Evolutionary conservation across 2,329 filamentous ascomycete genomes (phyloP), one percentile per base, ranked within the genome.

Genomic region (Epichloe aotearoae): DNA sequence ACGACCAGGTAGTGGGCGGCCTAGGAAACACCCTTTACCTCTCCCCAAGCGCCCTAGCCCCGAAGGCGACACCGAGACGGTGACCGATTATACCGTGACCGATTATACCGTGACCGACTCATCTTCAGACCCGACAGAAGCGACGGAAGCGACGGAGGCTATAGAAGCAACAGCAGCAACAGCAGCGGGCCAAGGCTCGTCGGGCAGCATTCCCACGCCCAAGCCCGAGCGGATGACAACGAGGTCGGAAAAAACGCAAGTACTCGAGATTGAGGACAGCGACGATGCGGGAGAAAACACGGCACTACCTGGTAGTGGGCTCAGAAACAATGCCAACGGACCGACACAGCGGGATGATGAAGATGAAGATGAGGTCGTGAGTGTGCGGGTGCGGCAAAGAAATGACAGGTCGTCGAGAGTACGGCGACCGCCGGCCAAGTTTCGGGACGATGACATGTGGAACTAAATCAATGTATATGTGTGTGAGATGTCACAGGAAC

Each of bases 1-100:
- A 33, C 61, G 66, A 44, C 66, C 66, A 5, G 66, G 66, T 11
- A 69, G 66, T 52, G 66, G 66, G 30, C 60, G 66, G 44, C 66
- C 66, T 59, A 66, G 66, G 57, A 69, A 68, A 56, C 64, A 69
- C 39, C 65, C 64, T 34, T 62, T 62, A 34, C 55, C 54, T 33
- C 43, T 44, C 12, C 49, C 53, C 23, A 53, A 56, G 34, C 39
- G 30, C 30, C 30, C 30, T 0, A 30, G 8, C 30, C 10, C 30
- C 30, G 30, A 8, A 30, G 10, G 30, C 30, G 30, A 30, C 30
- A 30, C 30, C 8, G 30, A 30, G 8, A 30, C 30, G 10, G 30
- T 30, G 30, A 30, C 30, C 1, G 30, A 30, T 30, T 30, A 30
- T 4, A 30, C 30, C 8, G 30, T 30, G 30, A 4, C 30, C 8